A percentile compares a stretch with the other conserved stretches of the same genome.
Evolutionary conservation across 1,284 basidiomycete species (phyloP).

Genomic region (Cutaneotrichosporon cyanovorans): DNA sequence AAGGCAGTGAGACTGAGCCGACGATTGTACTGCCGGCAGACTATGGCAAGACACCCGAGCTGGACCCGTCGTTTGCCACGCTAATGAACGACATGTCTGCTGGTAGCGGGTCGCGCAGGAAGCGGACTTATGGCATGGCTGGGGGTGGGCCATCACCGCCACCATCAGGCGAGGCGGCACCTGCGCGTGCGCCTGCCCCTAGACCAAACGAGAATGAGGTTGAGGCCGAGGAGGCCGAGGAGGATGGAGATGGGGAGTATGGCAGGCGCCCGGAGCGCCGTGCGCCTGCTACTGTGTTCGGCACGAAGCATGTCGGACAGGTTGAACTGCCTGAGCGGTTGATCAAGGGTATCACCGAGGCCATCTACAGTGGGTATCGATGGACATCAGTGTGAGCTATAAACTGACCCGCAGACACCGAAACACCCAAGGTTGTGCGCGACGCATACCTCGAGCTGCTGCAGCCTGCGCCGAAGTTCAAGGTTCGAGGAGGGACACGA

Average conservation of each 20-base stretch:
- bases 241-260: neutral
- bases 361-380: constrained; percentile 41
- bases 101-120: too few relatives aligned
- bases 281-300: constrained; percentile 72
- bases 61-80: constrained; percentile 8
- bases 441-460: constrained; percentile 23
- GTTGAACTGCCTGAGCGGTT: constrained; percentile 64
- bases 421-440: constrained; percentile 22
- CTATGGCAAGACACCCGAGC: too few relatives aligned
- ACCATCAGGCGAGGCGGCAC: neutral
- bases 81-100: constrained; percentile 6
- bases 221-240: neutral
- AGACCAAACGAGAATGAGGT: neutral
- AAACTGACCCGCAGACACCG: constrained; percentile 8
- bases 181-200: neutral
- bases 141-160: neutral
- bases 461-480: constrained; percentile 7
- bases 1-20: too few relatives aligned
- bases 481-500: constrained; percentile 7
- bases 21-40: too few relatives aligned
- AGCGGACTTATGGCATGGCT: neutral
- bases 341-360: constrained; percentile 29
- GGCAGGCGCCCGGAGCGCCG: constrained; percentile 49
- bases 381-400: too few relatives aligned
- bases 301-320: constrained; percentile 61